Evolutionary conservation across 306 rosid genomes (phyloP), one percentile per base, ranked within the genome.

Genomic region (Rosa multiflora): DNA sequence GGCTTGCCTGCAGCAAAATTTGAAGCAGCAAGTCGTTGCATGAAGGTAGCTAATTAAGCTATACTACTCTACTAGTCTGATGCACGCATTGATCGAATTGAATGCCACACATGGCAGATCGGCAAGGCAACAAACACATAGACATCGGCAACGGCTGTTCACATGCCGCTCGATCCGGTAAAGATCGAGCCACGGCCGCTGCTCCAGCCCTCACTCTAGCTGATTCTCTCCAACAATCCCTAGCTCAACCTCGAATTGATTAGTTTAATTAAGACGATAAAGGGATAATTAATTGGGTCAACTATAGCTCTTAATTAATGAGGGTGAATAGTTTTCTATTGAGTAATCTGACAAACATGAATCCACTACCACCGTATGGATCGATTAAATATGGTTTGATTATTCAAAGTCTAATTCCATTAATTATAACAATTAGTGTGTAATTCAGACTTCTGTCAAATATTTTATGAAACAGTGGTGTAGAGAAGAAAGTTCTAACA

Each of bases 121-220:
- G 35, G 64, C 64, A 23, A 67, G 68, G 70, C 42, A 67, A 40
- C 26, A 40, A 67, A 67, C 72, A 67, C 49, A 40, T 18, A 39
- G 70, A 76, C 96, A 85, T 23, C 42, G 86, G 73, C 93, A 77
- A 85, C 75, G 90, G 82, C 93, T 78, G 76, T 85, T 84, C 86
- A 51, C 39, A 76, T 74, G 96, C 83, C 88, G 87, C 82, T 66
- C 83, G 13, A 66, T 66, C 46, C 11, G 47, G 70, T 66, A 64
- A 17, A n/a, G 13, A 66, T 66, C 70, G 69, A 80, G 89, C 86
- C 88, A 81, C 76, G 78, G 77, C 89, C 95, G 76, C 72, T 77
- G 92, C 84, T 62, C 44, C 79, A 83, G 89, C 84, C 79, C 42
- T 70, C 23, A 6, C 64, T n/a, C 64, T 20, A 15, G 37, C 39